Base-by-base conservation (phyloP, 345 rosid species). In the Draba incana region DNA sequence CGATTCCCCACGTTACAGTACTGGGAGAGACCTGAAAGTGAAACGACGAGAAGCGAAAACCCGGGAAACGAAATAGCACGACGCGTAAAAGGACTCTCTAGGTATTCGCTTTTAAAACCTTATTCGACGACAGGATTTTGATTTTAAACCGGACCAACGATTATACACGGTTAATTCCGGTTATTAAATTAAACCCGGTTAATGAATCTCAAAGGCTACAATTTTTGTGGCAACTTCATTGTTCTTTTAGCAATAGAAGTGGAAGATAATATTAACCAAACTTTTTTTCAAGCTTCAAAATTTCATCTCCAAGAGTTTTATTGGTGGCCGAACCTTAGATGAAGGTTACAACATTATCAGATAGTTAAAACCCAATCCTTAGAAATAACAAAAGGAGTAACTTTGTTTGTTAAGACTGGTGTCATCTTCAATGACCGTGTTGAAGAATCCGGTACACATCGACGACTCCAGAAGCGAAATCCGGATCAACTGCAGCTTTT, bases 401-500 rank as follows among this genome's bases (percentile, higher is more conserved):
- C 57, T 45, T 55, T 35, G 35, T 62, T 23, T 35, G 35, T 62
- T 23, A 62, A 62, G 5, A 27, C 20, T 8, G 2, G 1, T 9
- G 48, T 14, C 30, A 13, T 8, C 20, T 75, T 69, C 72, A 58
- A 39, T 51, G 61, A 33, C 61, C 2, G 14, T 72, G 81, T 41
- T 77, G 82, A 62, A 77, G 78, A 70, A 85, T 83, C 48, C 47
- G 68, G 47, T 82, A 83, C 6, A 81, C 85, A 39, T 85, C 92
- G 2, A 87, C n/a, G 37, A 85, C 45, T 38, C 86, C 85, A 25
- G 86, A 77, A 15, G 83, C 79, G 20, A 81, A 82, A 9, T 64
- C 71, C 0, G 80, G 76, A 71, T 85, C 85, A 2, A 53, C 74
- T 31, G 88, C 92, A 24, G 86, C 88, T 49, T 70, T 78, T 1